Conservation (phyloP, 179 eudicot species). For the Silene vulgaris region DNA sequence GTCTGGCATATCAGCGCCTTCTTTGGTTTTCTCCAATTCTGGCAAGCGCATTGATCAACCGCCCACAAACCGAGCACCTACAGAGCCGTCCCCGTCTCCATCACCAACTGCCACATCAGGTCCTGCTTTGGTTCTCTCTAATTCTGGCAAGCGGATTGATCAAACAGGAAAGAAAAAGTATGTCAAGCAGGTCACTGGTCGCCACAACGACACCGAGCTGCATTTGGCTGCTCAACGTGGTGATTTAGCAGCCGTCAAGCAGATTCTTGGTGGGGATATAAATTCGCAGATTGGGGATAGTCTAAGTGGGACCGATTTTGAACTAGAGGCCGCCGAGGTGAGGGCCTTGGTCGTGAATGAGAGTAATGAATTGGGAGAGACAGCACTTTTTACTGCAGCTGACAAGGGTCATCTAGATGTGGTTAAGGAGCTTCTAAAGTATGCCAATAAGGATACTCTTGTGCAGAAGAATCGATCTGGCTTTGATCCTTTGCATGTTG, state of each 20-base stretch:
- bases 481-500: conserved; percentile 64
- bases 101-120: conserved; percentile 41
- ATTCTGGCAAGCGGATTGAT: conserved; percentile 57
- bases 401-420: conserved; percentile 63
- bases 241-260: conserved; percentile 58
- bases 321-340: conserved; percentile 61
- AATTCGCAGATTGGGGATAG: conserved; percentile 53
- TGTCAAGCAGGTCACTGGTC: conserved; percentile 73
- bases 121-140: conserved; percentile 50
- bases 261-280: conserved; percentile 51
- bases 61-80: conserved; percentile 17
- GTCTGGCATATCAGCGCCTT: conserved; percentile 34
- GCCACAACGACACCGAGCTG: conserved; percentile 64
- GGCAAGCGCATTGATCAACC: conserved; percentile 39
- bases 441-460: conserved; percentile 52
- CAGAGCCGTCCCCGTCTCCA: conserved; percentile 45
- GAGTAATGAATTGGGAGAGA: conserved; percentile 68
- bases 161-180: conserved; percentile 65
- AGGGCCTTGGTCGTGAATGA: conserved; percentile 61
- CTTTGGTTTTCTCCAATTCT: conserved; percentile 51
- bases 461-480: conserved; percentile 50
- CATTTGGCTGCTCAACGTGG: conserved; percentile 72
- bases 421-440: conserved; percentile 57
- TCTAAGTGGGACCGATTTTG: conserved; percentile 55
- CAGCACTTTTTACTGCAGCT: conserved; percentile 59